Base-by-base conservation (phyloP, 768 basidiomycete species). In the Leccinellum rugosiceps region DNA sequence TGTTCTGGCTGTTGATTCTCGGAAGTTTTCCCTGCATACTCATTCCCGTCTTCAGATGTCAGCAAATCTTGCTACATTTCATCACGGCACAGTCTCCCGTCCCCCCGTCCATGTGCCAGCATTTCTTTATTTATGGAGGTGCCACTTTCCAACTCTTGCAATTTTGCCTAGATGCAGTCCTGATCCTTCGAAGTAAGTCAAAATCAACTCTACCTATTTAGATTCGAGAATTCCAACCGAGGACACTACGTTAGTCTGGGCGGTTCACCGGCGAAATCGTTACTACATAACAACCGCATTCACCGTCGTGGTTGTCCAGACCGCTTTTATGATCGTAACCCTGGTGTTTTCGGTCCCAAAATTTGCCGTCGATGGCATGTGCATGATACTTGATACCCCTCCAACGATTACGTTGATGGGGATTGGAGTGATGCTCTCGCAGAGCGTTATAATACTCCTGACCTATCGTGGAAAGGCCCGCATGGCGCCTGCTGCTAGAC, bases 181-280 rank as follows among this genome's bases (percentile, higher is more conserved):
- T 67, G 6, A 19, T 67, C 21, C 58, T 67, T 56, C 61, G 56
- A 49, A 63, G 66, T 67, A 47, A 55, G 66, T 60, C 6, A 6
- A 32, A 26, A 23, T 32, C 15, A 52, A 26, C n/a, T 44, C 15
- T 23, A 1, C 38, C 14, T 19, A 3, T 17, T 43, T n/a, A 3
- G 9, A 49, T 30, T n/a, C 30, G 19, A 44, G 21, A 30, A 4
- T 41, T 44, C 19, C 2, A 6, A 25, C 30, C 56, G 46, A 60
- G 25, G 14, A 6, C 3, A 13, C 11, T 1, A 15, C 45, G 8
- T 14, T 28, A 67, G 66, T 68, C 17, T 32, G 51, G 31, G 66
- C 63, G 9, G 46, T 67, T 9, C 59, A 60, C 23, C 66, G 19
- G 25, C 35, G 21, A 56, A 47, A n/a, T 10, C 31, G 21, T 7